Base-by-base conservation (phyloP, 257 asterid species). In the Solanum virginianum region DNA sequence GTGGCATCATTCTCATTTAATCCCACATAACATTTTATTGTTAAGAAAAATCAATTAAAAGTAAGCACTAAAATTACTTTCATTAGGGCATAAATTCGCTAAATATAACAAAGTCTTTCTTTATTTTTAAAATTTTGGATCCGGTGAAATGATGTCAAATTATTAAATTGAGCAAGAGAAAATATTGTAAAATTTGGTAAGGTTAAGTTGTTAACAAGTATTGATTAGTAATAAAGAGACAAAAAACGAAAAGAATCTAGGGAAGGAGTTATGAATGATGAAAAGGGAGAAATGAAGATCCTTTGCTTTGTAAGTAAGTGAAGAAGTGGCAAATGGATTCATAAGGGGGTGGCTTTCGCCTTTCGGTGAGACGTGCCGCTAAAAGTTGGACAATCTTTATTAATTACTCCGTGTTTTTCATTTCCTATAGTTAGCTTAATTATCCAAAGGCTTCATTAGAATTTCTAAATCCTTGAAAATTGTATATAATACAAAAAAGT, bases 341-440 rank as follows among this genome's bases (percentile, higher is more conserved):
- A 49, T 26, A 12, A 51, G 59, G 57, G 6, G 80, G 75, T 70
- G 82, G 53, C 91, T 88, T 86, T 88, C 87, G 82, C 36, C 91
- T 88, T 86, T 88, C 87, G 89, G 91, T 80, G 84, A 81, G 90
- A 89, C 90, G 90, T 88, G 88, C 88, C 89, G 81, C 85, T 1
- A 55, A 91, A 90, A 89, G 72, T 13, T 17, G 62, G 45, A 49
- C 13, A 49, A 49, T 49, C 14, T 45, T 49, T 75, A 15, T 26
- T 14, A 49, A 24, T 75, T 54, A 41, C 24, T 4, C 7, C 4
- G 39, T 57, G 3, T 72, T 22, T 72, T 43, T 12, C 51, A 14
- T 66, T 26, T 83, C 68, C 69, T 6, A 6, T 59, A 65, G 17
- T 36, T 36, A 36, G 41, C 2, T 36, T 36, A 36, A 15, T 10